Percentiles rank a stretch among this genome's conserved stretches.
Evolutionary conservation across 2,329 filamentous ascomycete genomes (phyloP).

Genomic region (Penicillium hordei): DNA sequence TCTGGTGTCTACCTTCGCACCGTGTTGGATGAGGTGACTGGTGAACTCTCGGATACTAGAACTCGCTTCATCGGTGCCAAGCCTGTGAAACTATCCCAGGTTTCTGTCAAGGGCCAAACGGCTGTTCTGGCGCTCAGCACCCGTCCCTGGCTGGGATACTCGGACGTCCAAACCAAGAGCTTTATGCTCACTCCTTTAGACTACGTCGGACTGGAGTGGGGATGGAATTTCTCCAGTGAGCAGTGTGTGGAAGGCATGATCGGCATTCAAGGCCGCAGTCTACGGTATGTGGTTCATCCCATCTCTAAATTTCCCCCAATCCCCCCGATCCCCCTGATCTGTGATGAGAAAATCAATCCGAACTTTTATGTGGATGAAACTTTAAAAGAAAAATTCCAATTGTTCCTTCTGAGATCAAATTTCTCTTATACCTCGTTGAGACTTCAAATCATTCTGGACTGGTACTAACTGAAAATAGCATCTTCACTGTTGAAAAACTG

Average conservation of each 20-base stretch:
- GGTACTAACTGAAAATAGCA: constrained; percentile 51
- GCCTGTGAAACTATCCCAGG: constrained; percentile 83
- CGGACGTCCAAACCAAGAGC: constrained; percentile 78
- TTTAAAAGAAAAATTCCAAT: constrained; percentile 63
- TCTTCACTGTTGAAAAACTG: constrained; percentile 86
- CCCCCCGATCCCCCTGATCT: constrained; percentile 36
- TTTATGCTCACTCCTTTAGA: constrained; percentile 92
- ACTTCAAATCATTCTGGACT: background rate
- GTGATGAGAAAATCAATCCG: constrained; percentile 45
- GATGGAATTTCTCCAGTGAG: constrained; percentile 95
- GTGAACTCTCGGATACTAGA: constrained; percentile 89
- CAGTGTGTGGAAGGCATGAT: constrained; percentile 93
- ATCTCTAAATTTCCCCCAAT: constrained; percentile 26
- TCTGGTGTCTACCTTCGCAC: constrained; percentile 96
- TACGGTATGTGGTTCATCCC: constrained; percentile 62
- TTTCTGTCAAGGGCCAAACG: constrained; percentile 80
- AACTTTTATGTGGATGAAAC: constrained; percentile 48
- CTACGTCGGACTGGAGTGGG: constrained; percentile 85
- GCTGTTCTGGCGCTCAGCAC: constrained; percentile 89
- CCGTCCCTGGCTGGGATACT: constrained; percentile 93
- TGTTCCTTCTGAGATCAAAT: constrained; percentile 85
- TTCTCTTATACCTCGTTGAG: background rate
- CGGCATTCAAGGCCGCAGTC: constrained; percentile 82
- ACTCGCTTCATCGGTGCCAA: constrained; percentile 93
- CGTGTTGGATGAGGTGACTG: constrained; percentile 90